A percentile compares a stretch with the other conserved stretches of the same genome.
phyloP scores from a whole-genome alignment of 2,329 filamentous ascomycete species.

The Cyclaneusma minus region DNA sequence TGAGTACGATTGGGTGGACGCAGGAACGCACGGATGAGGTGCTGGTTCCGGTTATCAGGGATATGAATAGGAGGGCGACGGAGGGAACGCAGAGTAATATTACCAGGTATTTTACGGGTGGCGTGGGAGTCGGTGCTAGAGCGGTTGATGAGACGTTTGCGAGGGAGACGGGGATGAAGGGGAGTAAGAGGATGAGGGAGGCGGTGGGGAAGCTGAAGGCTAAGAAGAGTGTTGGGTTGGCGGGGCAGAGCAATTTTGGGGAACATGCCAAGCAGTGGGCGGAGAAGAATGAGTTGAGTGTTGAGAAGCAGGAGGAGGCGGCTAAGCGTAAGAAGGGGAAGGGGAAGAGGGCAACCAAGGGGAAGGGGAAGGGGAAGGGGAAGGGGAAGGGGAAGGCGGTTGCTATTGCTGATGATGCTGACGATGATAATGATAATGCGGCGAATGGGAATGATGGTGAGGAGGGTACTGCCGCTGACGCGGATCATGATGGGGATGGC shows the following conservation, averaged over 20 bases:
- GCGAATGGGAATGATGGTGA: neutral
- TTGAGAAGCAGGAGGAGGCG: too few relatives aligned
- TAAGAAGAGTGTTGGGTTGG: slow-evolving; percentile 18
- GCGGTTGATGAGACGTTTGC: slow-evolving; percentile 52
- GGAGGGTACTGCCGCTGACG: neutral
- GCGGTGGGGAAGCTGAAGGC: slow-evolving; percentile 54
- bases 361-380: neutral
- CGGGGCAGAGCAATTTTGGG: slow-evolving; percentile 11
- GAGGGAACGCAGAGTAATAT: slow-evolving; percentile 96
- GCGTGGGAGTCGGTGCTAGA: slow-evolving; percentile 48
- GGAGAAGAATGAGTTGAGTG: slow-evolving; percentile 16
- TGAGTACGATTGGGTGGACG: slow-evolving; percentile 84
- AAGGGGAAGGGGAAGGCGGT: too few relatives aligned
- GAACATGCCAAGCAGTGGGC: slow-evolving; percentile 18
- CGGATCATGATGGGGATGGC: slow-evolving; percentile 2
- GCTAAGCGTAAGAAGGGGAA: slow-evolving; percentile 7
- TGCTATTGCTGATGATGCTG: neutral
- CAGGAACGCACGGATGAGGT: slow-evolving; percentile 90
- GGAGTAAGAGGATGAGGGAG: slow-evolving; percentile 62
- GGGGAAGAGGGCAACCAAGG: slow-evolving; percentile 1
- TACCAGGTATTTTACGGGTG: slow-evolving; percentile 75
- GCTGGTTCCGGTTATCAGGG: slow-evolving; percentile 82
- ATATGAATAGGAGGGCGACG: slow-evolving; percentile 78
- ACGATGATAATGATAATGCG: slow-evolving; percentile 3
- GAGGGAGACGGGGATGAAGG: slow-evolving; percentile 41